A percentile compares a stretch with the other conserved stretches of the same genome.
phyloP scores from a whole-genome alignment of 306 rosid genomes.

The Pueraria montana region DNA sequence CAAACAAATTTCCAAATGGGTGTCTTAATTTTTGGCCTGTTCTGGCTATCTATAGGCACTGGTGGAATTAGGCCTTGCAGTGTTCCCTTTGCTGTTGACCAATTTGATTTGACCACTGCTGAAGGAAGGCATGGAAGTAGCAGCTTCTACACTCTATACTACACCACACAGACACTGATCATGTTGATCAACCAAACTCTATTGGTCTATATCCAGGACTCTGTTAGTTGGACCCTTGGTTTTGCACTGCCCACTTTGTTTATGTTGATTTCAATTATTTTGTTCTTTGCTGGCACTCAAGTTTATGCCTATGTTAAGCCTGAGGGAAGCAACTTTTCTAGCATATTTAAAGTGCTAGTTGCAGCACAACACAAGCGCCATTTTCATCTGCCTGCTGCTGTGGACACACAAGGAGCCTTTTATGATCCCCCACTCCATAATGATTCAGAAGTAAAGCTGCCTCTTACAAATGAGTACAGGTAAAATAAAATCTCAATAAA shows the following conservation, averaged over 20 bases:
- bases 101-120: constrained; percentile 61
- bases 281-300: constrained; percentile 59
- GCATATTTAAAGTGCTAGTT: constrained; percentile 60
- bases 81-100: constrained; percentile 57
- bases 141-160: constrained; percentile 64
- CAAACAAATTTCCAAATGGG: constrained; percentile 53
- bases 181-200: constrained; percentile 56
- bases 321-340: constrained; percentile 56
- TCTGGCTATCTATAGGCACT: constrained; percentile 49
- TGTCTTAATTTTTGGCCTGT: constrained; percentile 47
- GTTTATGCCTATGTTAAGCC: constrained; percentile 60
- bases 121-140: constrained; percentile 65
- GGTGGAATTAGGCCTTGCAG: constrained; percentile 56
- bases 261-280: constrained; percentile 55
- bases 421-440: constrained; percentile 58
- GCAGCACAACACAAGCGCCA: constrained; percentile 64
- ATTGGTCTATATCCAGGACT: constrained; percentile 66
- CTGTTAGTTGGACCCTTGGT: constrained; percentile 76
- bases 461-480: constrained; percentile 65
- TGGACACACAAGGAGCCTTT: background rate
- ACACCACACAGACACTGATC: constrained; percentile 51
- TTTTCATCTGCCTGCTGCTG: constrained; percentile 43
- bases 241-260: constrained; percentile 59
- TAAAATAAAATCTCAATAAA: constrained; percentile 15
- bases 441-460: constrained; percentile 47